Evolutionary conservation across 768 basidiomycete species (phyloP), one percentile per base, ranked within the genome.

Genomic region (Boletus rubroflammeus): DNA sequence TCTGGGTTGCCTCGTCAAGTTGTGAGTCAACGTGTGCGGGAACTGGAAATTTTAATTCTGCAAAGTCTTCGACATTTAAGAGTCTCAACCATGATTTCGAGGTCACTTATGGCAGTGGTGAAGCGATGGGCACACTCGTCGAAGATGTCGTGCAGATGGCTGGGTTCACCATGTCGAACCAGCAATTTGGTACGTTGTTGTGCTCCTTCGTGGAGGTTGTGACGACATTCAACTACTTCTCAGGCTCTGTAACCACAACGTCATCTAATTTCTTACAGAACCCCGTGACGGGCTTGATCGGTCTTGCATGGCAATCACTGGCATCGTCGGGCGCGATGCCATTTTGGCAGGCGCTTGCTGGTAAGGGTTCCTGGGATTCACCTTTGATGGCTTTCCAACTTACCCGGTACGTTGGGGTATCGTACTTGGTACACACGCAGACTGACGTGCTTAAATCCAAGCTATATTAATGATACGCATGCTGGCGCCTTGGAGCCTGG

Each of bases 121-220:
- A 65, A 7, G 82, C 78, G 1, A 57, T 52, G 17, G 83, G 83
- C 4, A 62, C 65, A 1, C 62, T 89, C 2, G 78, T 71, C 0
- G 49, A 71, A 51, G 92, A 94, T 44, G 81, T 78, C n/a, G 87
- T 93, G n/a, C 65, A 70, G 42, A 81, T 94, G 81, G 85, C 81
- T 13, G 78, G 78, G 6, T 90, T 90, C 62, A 75, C 76, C 1
- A 67, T 91, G 21, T 42, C 58, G 5, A 60, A 69, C 3, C 90
- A 91, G 65, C 72, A 65, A 35, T 82, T 91, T 64, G 71, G 83
- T 83, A 53, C 35, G 78, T 72, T 38, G 3, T 50, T 21, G 34
- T 45, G 6, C n/a, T 15, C 26, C 14, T 21, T 14, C 8, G 23
- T 14, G 10, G 53, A 38, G 43, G 43, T 42, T 19, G 17, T 17